Base-by-base conservation (phyloP, 2,329 filamentous ascomycete species). In the Simplicillium aogashimaense region DNA sequence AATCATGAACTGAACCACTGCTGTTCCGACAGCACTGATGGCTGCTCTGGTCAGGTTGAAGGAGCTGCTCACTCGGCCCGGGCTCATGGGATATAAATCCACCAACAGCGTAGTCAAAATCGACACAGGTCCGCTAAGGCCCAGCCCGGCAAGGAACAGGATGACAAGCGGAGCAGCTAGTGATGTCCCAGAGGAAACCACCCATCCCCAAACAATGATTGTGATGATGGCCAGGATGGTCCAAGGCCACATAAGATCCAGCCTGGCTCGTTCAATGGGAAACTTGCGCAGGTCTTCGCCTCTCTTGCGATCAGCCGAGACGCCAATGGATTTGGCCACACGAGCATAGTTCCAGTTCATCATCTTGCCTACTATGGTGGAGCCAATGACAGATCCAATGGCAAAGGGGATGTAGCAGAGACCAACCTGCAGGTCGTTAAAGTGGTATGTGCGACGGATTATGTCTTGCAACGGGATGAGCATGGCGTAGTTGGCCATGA, bases 321-420 rank as follows among this genome's bases (percentile, higher is more conserved):
- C 59, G 9, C 72, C 72, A 1, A 76, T 55, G 5, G 58, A 63
- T 9, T 57, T 53, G 11, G 79, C 78, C 43, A 81, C 69, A 1
- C 80, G 73, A 2, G 70, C 66, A 53, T 79, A 88, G 54, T 84
- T 86, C 60, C 70, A 71, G 55, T 86, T 83, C 29, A 85, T 69
- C 2, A 77, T 47, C 2, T 67, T 66, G 1, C 82, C 79, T 3
- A 63, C 61, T 3, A 64, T 50, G 9, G 64, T 47, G 1, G 67
- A 67, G 0, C 70, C 63, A 2, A 66, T 50, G 10, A 70, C 58
- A n/a, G 69, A 70, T 1, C 71, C 72, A 4, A 52, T 58, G 1
- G 71, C 72, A 25, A 72, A 50, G 2, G 73, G 73, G 2, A 75
- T 54, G 47, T 71, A 74, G 60, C 67, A 69, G 5, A 75, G 55